A percentile compares a stretch with the other conserved stretches of the same genome.
Evolutionary conservation across 208 protist species (phyloP).

Genomic region (Porcisia hertigi): DNA sequence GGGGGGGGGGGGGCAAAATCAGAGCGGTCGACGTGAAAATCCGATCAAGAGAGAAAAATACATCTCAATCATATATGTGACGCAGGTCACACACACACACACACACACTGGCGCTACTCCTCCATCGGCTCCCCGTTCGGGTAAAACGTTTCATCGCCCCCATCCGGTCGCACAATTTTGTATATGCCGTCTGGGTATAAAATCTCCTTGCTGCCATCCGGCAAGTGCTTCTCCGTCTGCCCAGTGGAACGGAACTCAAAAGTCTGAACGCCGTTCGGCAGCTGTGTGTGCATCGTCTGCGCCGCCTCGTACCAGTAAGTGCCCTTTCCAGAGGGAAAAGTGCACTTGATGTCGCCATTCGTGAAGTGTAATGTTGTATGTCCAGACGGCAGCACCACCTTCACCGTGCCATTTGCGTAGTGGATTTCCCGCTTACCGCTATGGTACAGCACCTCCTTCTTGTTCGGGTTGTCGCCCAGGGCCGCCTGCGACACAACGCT

Average conservation of each 20-base stretch:
- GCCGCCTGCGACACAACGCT: conserved; percentile 69
- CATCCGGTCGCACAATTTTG: conserved; percentile 82
- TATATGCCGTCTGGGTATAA: conserved; percentile 93
- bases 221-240: conserved; percentile 89
- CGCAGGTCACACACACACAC: background rate
- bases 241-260: conserved; percentile 90
- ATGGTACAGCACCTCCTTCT: conserved; percentile 84
- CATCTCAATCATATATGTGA: background rate
- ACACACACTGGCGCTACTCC: background rate
- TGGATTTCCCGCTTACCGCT: conserved; percentile 91
- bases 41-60: background rate
- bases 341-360: conserved; percentile 93
- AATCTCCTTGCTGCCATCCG: conserved; percentile 93
- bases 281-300: conserved; percentile 92
- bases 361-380: conserved; percentile 88
- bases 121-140: conserved; percentile 50
- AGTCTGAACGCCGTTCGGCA: conserved; percentile 82
- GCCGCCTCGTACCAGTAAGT: conserved; percentile 93
- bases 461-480: conserved; percentile 84
- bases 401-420: conserved; percentile 92
- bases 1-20: background rate
- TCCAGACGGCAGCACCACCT: conserved; percentile 84
- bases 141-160: conserved; percentile 83
- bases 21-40: background rate
- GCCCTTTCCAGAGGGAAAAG: conserved; percentile 82